These are phyloP conservation scores for Trypanosoma mega DNA, from an alignment of 208 protist genomes.

Conservation along the genomic window DNA sequence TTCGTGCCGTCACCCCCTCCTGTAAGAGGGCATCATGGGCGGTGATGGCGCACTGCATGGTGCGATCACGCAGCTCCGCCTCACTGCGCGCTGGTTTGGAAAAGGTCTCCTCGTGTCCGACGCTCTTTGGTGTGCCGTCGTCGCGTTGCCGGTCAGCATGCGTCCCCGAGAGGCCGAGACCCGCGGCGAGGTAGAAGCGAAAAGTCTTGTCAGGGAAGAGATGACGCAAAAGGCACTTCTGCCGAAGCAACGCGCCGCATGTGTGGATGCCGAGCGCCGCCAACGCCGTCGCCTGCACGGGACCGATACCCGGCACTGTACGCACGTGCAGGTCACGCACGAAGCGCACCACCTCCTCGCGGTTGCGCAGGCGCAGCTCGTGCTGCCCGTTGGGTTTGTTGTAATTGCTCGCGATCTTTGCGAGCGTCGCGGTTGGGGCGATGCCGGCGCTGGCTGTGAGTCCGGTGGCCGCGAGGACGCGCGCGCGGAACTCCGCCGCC, in stretches of 20 bases:
- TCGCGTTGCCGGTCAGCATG: constrained; percentile 36
- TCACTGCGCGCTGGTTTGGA: constrained; percentile 45
- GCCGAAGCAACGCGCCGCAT: constrained; percentile 68
- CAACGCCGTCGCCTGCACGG: constrained; percentile 65
- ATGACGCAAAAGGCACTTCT: constrained; percentile 73
- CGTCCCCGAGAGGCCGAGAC: constrained; percentile 65
- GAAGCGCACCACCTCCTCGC: constrained; percentile 80
- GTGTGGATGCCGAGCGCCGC: constrained; percentile 71
- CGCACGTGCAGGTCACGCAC: constrained; percentile 72
- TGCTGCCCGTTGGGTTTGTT: constrained; percentile 96
- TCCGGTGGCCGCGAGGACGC: constrained; percentile 70
- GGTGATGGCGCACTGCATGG: constrained; percentile 44
- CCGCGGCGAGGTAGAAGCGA: constrained; percentile 68
- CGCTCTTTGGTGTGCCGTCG: constrained; percentile 53
- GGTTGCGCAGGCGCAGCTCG: constrained; percentile 68
- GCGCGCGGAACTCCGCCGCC: constrained; percentile 71
- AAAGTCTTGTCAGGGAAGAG: constrained; percentile 79
- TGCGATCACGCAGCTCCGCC: constrained; percentile 53
- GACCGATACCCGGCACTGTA: constrained; percentile 82
- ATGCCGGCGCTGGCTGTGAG: constrained; percentile 89
- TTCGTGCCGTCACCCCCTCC: constrained; percentile 41
- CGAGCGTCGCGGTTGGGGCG: constrained; percentile 75
- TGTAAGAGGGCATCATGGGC: constrained; percentile 61
- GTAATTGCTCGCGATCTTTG: constrained; percentile 92
- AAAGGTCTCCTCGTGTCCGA: constrained; percentile 83